Percentiles rank a stretch among this genome's conserved stretches.
These are phyloP conservation scores for Lactarius hengduanensis DNA, from an alignment of 768 basidiomycete genomes.

Conservation along the genomic window DNA sequence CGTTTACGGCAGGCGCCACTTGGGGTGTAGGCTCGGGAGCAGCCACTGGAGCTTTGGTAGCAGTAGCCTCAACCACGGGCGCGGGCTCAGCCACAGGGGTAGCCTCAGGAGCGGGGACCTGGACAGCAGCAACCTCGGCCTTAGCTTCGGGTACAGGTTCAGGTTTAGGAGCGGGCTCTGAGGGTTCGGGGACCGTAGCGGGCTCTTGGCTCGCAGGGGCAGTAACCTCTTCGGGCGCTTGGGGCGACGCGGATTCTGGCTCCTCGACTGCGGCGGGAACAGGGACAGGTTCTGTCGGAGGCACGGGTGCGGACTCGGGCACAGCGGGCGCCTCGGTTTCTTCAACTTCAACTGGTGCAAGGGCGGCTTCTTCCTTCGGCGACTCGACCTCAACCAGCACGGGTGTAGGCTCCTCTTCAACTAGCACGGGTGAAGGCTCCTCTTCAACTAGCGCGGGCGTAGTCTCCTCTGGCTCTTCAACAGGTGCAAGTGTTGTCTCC, in stretches of 20 bases:
- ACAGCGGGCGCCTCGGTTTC: not conserved
- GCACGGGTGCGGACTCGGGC: slow-evolving; percentile 5
- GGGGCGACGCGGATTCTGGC: not conserved
- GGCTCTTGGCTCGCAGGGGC: not conserved
- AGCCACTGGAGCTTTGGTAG: not conserved
- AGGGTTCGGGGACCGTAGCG: not conserved
- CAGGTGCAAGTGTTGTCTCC: not conserved
- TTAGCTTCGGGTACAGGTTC: not conserved
- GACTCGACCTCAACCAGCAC: not conserved
- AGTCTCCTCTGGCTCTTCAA: slow-evolving; percentile 4
- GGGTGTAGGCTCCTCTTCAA: not conserved
- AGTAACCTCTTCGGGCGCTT: not conserved
- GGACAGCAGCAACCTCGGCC: not conserved
- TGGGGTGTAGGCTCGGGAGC: slow-evolving; percentile 14
- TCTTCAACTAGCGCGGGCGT: not conserved
- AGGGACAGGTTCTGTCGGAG: not conserved
- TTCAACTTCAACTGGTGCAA: not conserved
- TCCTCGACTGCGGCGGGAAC: not conserved
- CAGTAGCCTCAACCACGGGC: not conserved
- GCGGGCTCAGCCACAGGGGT: not conserved
- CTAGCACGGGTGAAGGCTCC: not conserved
- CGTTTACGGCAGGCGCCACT: slow-evolving; percentile 1
- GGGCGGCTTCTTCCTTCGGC: slow-evolving; percentile 13
- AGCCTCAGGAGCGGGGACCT: not conserved
- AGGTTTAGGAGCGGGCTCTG: not conserved